Conservation (phyloP, 2,329 filamentous ascomycete species). For the Didymella segeticola region DNA sequence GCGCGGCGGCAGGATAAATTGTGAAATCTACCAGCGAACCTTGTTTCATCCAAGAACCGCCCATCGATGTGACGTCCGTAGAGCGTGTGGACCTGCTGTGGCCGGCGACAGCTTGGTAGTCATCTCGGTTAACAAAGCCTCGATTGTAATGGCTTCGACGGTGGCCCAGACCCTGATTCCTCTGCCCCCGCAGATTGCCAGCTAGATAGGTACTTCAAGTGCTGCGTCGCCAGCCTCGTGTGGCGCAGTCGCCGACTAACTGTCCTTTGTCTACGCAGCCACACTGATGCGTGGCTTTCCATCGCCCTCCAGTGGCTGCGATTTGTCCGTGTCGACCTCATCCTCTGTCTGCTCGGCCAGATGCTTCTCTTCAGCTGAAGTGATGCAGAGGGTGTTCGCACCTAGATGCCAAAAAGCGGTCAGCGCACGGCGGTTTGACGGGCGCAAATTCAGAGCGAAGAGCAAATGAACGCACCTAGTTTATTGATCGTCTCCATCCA, state of each 20-base stretch:
- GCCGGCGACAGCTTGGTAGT: constrained; percentile 7
- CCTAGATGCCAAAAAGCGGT: constrained; percentile 34
- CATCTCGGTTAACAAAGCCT: constrained; percentile 22
- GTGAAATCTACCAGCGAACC: constrained; percentile 25
- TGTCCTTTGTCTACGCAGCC: constrained; percentile 40
- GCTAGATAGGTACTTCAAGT: constrained; percentile 4
- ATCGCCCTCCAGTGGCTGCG: constrained; percentile 18
- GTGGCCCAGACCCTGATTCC: constrained; percentile 12
- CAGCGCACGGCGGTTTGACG: constrained; percentile 20
- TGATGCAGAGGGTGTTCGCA: constrained; percentile 88
- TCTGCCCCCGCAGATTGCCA: too few species aligned
- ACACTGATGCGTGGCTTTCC: constrained; percentile 36
- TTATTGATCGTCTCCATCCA: constrained; percentile 99
- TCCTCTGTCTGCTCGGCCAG: constrained; percentile 54
- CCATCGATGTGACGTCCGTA: constrained; percentile 23
- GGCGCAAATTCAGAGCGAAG: not conserved
- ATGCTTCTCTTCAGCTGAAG: constrained; percentile 77
- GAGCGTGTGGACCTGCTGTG: constrained; percentile 14
- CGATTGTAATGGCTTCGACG: constrained; percentile 6
- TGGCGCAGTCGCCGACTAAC: constrained; percentile 23
- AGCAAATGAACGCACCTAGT: constrained; percentile 60
- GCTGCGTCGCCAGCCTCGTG: constrained; percentile 19
- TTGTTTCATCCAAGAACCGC: constrained; percentile 26
- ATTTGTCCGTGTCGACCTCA: constrained; percentile 16
- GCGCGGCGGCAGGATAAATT: constrained; percentile 17